Base-by-base conservation (phyloP, 2,329 filamentous ascomycete species). In the Apiospora pterosperma region DNA sequence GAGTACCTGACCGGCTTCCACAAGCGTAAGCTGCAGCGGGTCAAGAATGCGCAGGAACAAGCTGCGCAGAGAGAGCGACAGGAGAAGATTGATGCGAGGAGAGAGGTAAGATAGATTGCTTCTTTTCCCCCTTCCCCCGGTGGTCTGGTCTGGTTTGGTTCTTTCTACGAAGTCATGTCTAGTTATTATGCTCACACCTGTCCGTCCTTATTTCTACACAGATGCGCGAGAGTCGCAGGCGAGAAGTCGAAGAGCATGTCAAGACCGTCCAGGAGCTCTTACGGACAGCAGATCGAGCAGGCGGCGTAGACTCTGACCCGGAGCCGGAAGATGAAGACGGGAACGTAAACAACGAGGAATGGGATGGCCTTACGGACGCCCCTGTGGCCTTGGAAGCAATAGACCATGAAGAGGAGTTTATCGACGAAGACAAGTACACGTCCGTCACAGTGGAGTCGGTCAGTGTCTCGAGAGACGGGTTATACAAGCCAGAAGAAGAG, bases 1-100 rank as follows among this genome's bases (percentile, higher is more conserved):
- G 93, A 98, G 74, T 99, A 92, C 75, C 84, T 99, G 65, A 97
- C 93, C 0, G 96, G 96, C 3, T 99, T 99, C 79, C 94, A 95
- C 82, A 99, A 98, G 84, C 90, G 96, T 77, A 98, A 97, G 78
- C 81, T 92, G 62, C 91, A 93, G 76, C 87, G 96, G 41, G 88
- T 90, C 69, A 96, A 97, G 80, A 84, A 90, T 77, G 95, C 95
- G 1, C 91, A 96, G 74, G 93, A 96, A 70, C 84, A 91, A 70
- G 92, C 92, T 4, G 89, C 87, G 58, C 90, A 92, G 77, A 89
- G 86, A 75, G 93, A 90, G 59, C 88, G 90, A 61, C 87, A 93
- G 73, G 94, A 97, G 76, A 92, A 85, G 74, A 85, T 94, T 64
- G 81, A 85, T 65, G 82, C 90, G 64, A 84, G 95, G 71, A 91